Evolutionary conservation across 495 filamentous ascomycete genomes (phyloP).

Genomic region (Penicillium pulvis): DNA sequence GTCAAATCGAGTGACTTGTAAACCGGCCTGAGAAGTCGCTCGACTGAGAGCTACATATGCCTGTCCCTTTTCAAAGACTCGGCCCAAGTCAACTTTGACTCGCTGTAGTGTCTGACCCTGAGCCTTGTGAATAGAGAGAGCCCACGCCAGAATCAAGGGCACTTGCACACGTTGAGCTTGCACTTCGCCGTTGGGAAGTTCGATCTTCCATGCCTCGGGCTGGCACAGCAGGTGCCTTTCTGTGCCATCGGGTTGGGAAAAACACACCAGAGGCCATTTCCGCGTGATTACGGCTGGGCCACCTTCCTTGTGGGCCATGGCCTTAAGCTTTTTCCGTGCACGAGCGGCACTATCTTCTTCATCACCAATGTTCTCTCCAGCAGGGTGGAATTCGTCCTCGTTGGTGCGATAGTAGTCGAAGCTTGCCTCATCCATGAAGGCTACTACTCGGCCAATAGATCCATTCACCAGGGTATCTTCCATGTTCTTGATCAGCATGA

Average conservation of each 20-base stretch:
- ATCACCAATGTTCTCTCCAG: conserved; percentile 38
- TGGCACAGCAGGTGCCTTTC: conserved; percentile 77
- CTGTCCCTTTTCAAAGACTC: conserved; percentile 92
- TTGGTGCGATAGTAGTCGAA: conserved; percentile 67
- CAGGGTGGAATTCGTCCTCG: conserved; percentile 51
- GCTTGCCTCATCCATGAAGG: conserved; percentile 80
- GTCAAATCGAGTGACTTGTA: conserved; percentile 89
- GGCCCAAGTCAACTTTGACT: conserved; percentile 91
- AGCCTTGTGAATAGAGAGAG: conserved; percentile 95
- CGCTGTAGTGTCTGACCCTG: conserved; percentile 95
- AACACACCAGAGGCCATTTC: conserved; percentile 81
- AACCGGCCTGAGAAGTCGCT: conserved; percentile 81
- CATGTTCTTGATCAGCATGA: conserved; percentile 99
- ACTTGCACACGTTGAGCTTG: conserved; percentile 72
- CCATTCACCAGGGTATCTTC: conserved; percentile 94
- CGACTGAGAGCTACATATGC: conserved; percentile 64
- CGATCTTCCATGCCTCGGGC: conserved; percentile 92
- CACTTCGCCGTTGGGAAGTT: conserved; percentile 91
- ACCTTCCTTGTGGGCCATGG: conserved; percentile 39
- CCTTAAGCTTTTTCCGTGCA: conserved; percentile 52
- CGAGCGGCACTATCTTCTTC: conserved; percentile 47
- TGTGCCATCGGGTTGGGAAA: conserved; percentile 75
- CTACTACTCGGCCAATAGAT: conserved; percentile 80
- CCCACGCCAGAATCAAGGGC: conserved; percentile 91
- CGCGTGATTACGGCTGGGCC: conserved; percentile 32